phyloP scores from a whole-genome alignment of 257 asterid species.

The Oldenlandia corymbosa region DNA sequence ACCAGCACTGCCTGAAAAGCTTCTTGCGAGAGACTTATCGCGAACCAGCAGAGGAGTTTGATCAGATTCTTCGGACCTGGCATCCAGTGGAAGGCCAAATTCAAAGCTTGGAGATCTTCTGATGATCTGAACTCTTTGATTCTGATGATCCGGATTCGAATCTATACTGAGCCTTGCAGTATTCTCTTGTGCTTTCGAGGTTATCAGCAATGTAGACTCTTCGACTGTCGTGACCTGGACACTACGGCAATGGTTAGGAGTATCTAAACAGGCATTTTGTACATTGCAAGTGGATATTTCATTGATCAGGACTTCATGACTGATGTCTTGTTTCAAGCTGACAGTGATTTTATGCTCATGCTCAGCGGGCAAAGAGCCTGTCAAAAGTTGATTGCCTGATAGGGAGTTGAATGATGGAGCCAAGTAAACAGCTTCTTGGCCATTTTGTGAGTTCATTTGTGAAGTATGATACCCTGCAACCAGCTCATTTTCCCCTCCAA shows the following conservation, averaged over 20 bases:
- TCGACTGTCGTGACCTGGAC: conserved; percentile 10
- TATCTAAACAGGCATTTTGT: not conserved
- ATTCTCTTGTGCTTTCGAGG: conserved; percentile 3
- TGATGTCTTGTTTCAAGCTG: not conserved
- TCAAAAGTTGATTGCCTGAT: not conserved
- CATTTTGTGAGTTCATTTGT: not conserved
- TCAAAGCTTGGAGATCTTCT: conserved; percentile 66
- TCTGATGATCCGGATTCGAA: conserved; percentile 18
- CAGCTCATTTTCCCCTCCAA: conserved; percentile 6
- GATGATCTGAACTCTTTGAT: conserved; percentile 20
- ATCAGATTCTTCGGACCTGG: conserved; percentile 51
- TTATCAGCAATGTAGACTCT: conserved; percentile 1
- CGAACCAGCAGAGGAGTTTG: conserved; percentile 59
- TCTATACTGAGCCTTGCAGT: conserved; percentile 17
- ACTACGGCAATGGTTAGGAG: not conserved
- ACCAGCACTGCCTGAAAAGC: conserved; percentile 40
- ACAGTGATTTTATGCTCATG: conserved; percentile 2
- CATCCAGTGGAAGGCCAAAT: conserved; percentile 39
- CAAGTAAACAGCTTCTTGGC: not conserved
- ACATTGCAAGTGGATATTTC: conserved; percentile 7
- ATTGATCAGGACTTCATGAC: not conserved
- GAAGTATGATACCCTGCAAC: not conserved
- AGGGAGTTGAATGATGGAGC: not conserved
- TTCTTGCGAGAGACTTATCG: conserved; percentile 43
- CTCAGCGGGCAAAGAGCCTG: conserved; percentile 11